Evolutionary conservation across 2,329 filamentous ascomycete genomes (phyloP), one percentile per base, ranked within the genome.

Genomic region (Hypoxylon rubiginosum): DNA sequence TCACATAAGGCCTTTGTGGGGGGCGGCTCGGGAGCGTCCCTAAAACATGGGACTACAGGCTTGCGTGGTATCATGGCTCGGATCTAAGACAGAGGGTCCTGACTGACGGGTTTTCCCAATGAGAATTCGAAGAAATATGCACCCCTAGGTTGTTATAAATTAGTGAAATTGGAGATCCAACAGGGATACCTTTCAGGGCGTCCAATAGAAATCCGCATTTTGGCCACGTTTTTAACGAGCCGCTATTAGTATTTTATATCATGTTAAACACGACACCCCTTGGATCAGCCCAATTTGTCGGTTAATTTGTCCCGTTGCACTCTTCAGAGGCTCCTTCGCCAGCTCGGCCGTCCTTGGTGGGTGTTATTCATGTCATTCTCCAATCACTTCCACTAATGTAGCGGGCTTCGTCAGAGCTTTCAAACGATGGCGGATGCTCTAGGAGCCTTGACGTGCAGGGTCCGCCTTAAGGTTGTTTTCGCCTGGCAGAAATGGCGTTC

Each of bases 1-100:
- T 62, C 56, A 56, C 62, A 68, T 66, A 61, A 66, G 58, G 51
- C 30, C 60, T 46, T 46, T 59, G 50, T 66, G 56, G 65, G 63
- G 61, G 63, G 59, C 58, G 56, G 59, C 66, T 63, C 52, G 52
- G 62, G 61, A 41, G 36, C 51, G 41, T 46, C 54, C 24, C 41
- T n/a, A 39, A 32, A 39, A 28, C 52, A 46, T 62, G 34, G 46
- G 43, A 26, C 21, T 11, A 26, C 43, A 13, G 28, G 58, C 46
- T 45, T 11, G 39, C 49, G n/a, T 50, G 46, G 53, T 48, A 66
- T 68, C 56, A 56, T 49, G 32, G 62, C 24, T 58, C 59, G 45
- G 55, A 41, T 63, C 58, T 57, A 66, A 59, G 36, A 66, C 48
- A 58, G 62, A 62, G 58, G 58, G 52, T 46, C 58, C 62, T 48